These are phyloP conservation scores for Mrakia hoshinonis DNA, from an alignment of 768 basidiomycete species.

Conservation along the genomic window DNA sequence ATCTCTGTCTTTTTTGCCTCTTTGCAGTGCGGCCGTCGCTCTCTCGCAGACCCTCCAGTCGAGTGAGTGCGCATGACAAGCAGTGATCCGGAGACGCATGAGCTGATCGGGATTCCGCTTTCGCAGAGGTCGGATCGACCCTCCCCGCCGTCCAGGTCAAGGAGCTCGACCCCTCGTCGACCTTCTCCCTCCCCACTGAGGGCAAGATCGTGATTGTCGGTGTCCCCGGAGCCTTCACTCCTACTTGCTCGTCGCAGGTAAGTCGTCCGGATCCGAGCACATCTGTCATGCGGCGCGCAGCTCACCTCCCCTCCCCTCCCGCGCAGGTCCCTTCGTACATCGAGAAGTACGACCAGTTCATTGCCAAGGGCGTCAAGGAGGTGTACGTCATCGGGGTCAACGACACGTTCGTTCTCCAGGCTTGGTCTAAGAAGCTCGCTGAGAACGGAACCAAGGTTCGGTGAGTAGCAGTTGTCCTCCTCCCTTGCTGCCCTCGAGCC, in stretches of 20 bases:
- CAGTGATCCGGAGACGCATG: too few relatives aligned
- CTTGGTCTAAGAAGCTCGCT: conserved; percentile 26
- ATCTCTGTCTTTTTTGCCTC: not conserved
- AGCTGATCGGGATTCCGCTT: not conserved
- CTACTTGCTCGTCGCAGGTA: conserved; percentile 17
- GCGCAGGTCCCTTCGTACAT: conserved; percentile 26
- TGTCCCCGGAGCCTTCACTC: conserved; percentile 26
- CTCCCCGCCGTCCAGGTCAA: conserved; percentile 24
- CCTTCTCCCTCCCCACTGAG: conserved; percentile 23
- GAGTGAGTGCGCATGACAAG: not conserved
- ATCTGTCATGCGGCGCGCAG: not conserved
- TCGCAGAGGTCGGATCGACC: conserved; percentile 21
- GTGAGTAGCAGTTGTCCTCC: not conserved
- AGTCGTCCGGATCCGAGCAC: not conserved
- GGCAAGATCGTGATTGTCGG: conserved; percentile 28
- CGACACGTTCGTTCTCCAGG: conserved; percentile 28
- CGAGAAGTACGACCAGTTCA: conserved; percentile 22
- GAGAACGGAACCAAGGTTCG: conserved; percentile 29
- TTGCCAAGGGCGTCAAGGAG: conserved; percentile 26
- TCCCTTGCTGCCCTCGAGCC: not conserved
- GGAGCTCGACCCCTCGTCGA: conserved; percentile 23
- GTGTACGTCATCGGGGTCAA: conserved; percentile 24
- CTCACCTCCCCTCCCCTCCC: not conserved
- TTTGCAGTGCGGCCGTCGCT: not conserved
- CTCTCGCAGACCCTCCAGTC: not conserved